These are phyloP conservation scores for Mortierella sp. DNA, from an alignment of 371 early-diverging fungal genomes.

Conservation along the genomic window DNA sequence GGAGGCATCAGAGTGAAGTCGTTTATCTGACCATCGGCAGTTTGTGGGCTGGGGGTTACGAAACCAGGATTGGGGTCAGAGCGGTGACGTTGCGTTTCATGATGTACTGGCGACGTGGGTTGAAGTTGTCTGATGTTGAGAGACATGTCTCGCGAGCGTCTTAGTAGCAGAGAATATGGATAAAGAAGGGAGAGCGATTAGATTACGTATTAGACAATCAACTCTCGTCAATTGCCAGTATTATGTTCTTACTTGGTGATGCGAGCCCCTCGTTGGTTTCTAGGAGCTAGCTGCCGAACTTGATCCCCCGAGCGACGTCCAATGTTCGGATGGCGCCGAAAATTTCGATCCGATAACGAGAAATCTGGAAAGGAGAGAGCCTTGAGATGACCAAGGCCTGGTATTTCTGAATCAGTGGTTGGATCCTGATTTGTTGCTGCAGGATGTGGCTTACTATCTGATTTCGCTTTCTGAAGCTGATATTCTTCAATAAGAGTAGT, in stretches of 20 bases:
- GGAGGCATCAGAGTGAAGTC: neutral
- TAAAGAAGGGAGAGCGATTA: neutral
- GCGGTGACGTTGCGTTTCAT: neutral
- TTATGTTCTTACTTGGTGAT: neutral
- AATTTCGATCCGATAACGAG: slow-evolving; percentile 7
- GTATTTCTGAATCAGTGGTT: slow-evolving; percentile 18
- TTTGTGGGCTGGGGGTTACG: neutral
- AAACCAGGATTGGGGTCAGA: neutral
- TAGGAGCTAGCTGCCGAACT: neutral
- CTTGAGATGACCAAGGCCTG: slow-evolving; percentile 32
- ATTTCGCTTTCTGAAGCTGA: slow-evolving; percentile 27
- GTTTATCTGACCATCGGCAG: neutral
- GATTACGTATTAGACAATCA: neutral
- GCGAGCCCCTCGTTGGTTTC: neutral
- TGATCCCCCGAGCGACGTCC: neutral
- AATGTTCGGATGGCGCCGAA: neutral
- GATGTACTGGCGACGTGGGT: neutral
- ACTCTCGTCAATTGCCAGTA: neutral
- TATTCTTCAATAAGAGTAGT: slow-evolving; percentile 29
- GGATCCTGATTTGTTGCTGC: neutral
- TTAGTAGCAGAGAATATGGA: neutral
- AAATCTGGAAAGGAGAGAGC: neutral
- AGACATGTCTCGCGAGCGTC: neutral
- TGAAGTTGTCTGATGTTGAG: neutral
- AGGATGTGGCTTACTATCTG: neutral